Evolutionary conservation across 148 eudicot species (phyloP), one percentile per base, ranked within the genome.

Genomic region (Polygonum aviculare): DNA sequence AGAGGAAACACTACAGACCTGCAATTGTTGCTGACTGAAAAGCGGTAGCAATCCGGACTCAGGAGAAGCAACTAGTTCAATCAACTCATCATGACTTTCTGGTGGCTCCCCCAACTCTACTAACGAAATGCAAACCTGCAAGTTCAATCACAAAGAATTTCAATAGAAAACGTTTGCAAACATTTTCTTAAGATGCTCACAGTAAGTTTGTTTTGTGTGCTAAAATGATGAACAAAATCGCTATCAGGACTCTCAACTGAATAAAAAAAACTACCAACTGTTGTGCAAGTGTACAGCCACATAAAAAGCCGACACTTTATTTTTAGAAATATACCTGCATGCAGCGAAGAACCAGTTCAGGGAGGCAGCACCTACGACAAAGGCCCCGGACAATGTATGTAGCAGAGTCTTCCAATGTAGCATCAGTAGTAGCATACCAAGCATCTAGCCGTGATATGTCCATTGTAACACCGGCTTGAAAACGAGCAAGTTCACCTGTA

Each of bases 381-480:
- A 94, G 92, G 51, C 98, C 98, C 40, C 88, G 82, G 50, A 89
- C 84, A 69, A 94, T 86, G 73, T 89, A 92, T 35, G 96, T 93
- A 75, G 98, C 97, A n/a, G 94, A 89, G 72, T 77, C 88, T 82
- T 80, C 89, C 74, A 80, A 44, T 70, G 92, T 79, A 62, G 91
- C 94, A 79, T 82, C 91, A 35, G 74, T 79, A 78, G 75, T 74
- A 18, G 90, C 85, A 81, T 89, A 92, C 97, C 92, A 92, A 80
- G 97, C 98, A 87, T 94, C 97, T 74, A 94, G 80, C 72, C 89
- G 79, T 3, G 94, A 92, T 69, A 94, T 94, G 83, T 94, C 97
- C 92, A 94, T 85, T n/a, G 98, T 92, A 63, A 92, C 94, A 69
- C 98, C 97, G 79, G 90, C 90, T 90, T 94, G 96, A 82, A 94